These are phyloP conservation scores for Graphium sp. DNA, from an alignment of 2,329 filamentous ascomycete genomes.

Conservation along the genomic window DNA sequence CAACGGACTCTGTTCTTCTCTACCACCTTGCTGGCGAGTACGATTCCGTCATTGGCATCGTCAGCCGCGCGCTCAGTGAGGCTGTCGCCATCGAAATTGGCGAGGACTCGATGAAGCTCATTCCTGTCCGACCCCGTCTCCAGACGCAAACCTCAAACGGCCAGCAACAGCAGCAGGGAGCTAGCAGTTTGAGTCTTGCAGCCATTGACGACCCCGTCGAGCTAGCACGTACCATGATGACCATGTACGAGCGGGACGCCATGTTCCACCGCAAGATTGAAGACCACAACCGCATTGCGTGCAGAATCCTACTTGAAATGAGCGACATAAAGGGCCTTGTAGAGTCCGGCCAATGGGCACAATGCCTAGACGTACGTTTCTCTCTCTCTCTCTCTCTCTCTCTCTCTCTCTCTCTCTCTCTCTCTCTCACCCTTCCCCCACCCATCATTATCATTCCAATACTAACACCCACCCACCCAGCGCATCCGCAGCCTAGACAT, in stretches of 20 bases:
- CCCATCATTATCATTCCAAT: neutral
- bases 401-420: neutral
- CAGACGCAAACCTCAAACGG: slow-evolving; percentile 19
- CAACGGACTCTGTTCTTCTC: slow-evolving; percentile 82
- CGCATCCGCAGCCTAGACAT: slow-evolving; percentile 60
- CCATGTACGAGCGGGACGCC: slow-evolving; percentile 42
- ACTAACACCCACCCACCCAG: slow-evolving; percentile 19
- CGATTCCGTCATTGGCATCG: slow-evolving; percentile 78
- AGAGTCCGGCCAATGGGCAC: slow-evolving; percentile 36
- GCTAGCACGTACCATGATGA: slow-evolving; percentile 43
- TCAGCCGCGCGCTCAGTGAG: slow-evolving; percentile 82
- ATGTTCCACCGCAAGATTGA: slow-evolving; percentile 43
- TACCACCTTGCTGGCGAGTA: slow-evolving; percentile 94
- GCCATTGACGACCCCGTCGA: slow-evolving; percentile 44
- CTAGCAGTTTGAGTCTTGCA: slow-evolving; percentile 43
- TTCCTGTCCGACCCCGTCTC: slow-evolving; percentile 60
- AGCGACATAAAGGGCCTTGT: slow-evolving; percentile 41
- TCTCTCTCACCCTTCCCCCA: slow-evolving; percentile 4
- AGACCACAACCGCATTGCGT: slow-evolving; percentile 38
- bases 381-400: slow-evolving; percentile 1
- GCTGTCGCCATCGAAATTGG: slow-evolving; percentile 76
- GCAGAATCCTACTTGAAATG: slow-evolving; percentile 40
- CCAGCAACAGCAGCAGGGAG: slow-evolving; percentile 16
- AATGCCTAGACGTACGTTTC: slow-evolving; percentile 38
- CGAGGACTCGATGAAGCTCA: slow-evolving; percentile 59